Conservation (phyloP, 1,284 basidiomycete genomes). For the Mixia osmundae region DNA sequence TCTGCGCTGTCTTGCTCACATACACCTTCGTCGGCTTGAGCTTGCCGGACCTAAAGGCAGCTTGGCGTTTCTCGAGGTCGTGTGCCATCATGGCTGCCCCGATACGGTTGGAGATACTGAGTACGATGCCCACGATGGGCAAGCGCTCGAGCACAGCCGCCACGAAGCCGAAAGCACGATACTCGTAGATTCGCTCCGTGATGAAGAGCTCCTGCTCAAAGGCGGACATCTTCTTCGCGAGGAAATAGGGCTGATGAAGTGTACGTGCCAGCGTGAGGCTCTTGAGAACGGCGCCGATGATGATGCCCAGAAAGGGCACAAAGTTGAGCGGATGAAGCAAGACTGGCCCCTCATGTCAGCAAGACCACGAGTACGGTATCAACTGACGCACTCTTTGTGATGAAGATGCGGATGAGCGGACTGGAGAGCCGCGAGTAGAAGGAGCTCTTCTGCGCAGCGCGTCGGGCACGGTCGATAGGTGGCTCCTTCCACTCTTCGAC, state of each 20-base stretch:
- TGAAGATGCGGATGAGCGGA: constrained; percentile 13
- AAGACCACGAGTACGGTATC: background rate
- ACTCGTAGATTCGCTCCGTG: constrained; percentile 16
- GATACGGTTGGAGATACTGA: constrained; percentile 19
- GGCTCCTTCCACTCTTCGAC: constrained; percentile 19
- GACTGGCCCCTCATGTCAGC: constrained; percentile 9
- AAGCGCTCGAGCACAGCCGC: constrained; percentile 16
- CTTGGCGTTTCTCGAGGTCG: constrained; percentile 18
- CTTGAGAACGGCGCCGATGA: constrained; percentile 13
- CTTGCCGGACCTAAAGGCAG: constrained; percentile 11
- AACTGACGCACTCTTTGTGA: constrained; percentile 13
- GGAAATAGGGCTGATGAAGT: constrained; percentile 16
- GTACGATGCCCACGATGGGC: constrained; percentile 17
- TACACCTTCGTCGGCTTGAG: constrained; percentile 13
- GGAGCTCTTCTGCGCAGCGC: constrained; percentile 11
- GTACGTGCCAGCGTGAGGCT: constrained; percentile 11
- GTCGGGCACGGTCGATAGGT: constrained; percentile 15
- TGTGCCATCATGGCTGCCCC: constrained; percentile 6
- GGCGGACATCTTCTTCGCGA: constrained; percentile 15
- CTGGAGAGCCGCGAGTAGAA: constrained; percentile 14
- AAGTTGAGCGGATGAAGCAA: constrained; percentile 18
- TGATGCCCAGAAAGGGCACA: constrained; percentile 15
- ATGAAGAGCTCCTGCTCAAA: constrained; percentile 17
- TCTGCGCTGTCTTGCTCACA: constrained; percentile 12
- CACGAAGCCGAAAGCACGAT: constrained; percentile 18